Conservation (phyloP, 2,329 filamentous ascomycete genomes). For the Sphaerulina populicola region DNA sequence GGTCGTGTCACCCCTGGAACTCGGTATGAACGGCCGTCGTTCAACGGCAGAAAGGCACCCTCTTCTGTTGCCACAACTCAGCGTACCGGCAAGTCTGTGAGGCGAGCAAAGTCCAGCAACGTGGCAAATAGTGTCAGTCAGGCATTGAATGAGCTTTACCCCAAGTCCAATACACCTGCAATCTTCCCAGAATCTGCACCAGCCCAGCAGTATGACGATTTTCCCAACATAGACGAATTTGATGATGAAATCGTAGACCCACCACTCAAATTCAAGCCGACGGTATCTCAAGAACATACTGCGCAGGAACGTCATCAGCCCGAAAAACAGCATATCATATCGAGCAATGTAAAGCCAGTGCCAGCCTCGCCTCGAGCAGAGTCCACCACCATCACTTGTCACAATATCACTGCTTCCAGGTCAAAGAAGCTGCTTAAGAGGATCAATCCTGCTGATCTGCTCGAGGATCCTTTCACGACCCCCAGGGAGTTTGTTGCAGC, state of each 20-base stretch:
- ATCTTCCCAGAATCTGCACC: background rate
- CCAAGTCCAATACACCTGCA: background rate
- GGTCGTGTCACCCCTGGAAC: background rate
- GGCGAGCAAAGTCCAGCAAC: slow-evolving; percentile 6
- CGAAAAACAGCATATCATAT: slow-evolving; percentile 20
- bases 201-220: background rate
- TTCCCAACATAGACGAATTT: background rate
- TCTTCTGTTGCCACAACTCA: background rate
- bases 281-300: background rate
- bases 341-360: slow-evolving; percentile 38
- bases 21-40: background rate
- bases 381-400: slow-evolving; percentile 35
- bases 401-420: slow-evolving; percentile 7
- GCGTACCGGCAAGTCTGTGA: background rate
- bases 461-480: slow-evolving; percentile 7
- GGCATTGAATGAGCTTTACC: slow-evolving; percentile 1
- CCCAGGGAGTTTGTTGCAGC: background rate
- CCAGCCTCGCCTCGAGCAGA: slow-evolving; percentile 36
- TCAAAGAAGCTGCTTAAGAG: slow-evolving; percentile 10
- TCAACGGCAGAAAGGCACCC: background rate
- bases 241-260: background rate
- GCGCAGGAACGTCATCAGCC: slow-evolving; percentile 7
- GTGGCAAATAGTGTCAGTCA: slow-evolving; percentile 4
- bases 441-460: slow-evolving; percentile 5
- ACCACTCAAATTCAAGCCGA: background rate